These are phyloP conservation scores for Solanum bulbocastanum DNA, from an alignment of 257 asterid genomes.

Conservation along the genomic window DNA sequence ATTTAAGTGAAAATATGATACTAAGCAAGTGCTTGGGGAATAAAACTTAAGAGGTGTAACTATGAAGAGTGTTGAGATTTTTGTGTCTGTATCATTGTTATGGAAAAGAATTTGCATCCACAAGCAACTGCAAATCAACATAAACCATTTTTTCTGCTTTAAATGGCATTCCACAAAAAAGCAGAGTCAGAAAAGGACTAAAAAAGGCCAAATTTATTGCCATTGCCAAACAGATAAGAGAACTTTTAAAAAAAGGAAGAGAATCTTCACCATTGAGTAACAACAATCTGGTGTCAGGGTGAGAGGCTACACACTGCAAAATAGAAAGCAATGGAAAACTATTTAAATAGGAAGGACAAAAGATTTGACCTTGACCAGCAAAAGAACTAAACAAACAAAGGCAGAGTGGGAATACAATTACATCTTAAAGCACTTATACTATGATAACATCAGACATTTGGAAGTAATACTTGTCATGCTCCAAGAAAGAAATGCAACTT, in stretches of 20 bases:
- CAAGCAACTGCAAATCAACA: neutral
- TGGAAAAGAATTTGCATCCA: neutral
- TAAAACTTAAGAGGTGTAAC: neutral
- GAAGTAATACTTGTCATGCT: neutral
- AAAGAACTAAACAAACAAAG: neutral
- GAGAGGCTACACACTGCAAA: constrained; percentile 31
- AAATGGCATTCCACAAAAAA: neutral
- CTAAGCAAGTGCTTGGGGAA: neutral
- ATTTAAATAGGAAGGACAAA: neutral
- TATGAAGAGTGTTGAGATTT: neutral
- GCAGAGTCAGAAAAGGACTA: neutral
- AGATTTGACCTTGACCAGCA: neutral
- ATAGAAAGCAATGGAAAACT: neutral
- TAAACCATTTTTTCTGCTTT: neutral
- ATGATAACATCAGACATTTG: neutral
- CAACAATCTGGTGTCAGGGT: constrained; percentile 16
- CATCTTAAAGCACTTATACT: neutral
- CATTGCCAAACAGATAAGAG: neutral
- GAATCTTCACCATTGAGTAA: constrained; percentile 16
- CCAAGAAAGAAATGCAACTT: neutral
- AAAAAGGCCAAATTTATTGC: neutral
- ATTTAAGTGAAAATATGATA: neutral
- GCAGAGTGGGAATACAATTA: neutral
- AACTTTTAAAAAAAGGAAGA: neutral
- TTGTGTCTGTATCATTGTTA: neutral